A percentile compares a stretch with the other conserved stretches of the same genome.
Evolutionary conservation across 345 rosid genomes (phyloP).

Genomic region (Syzygium aromaticum): DNA sequence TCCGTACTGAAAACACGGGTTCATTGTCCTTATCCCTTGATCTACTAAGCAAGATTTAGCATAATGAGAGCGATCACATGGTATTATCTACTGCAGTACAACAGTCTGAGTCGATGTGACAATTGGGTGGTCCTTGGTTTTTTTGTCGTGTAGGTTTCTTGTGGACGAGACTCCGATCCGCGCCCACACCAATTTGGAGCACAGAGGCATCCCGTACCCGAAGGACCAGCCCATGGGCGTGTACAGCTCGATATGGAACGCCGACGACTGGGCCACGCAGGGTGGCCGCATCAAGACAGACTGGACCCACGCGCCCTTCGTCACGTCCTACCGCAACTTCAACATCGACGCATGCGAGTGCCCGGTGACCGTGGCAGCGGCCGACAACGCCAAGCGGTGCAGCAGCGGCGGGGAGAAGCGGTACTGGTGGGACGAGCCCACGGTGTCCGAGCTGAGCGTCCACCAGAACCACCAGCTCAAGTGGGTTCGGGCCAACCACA

Average conservation of each 20-base stretch:
- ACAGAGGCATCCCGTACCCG: constrained; percentile 78
- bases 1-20: neutral
- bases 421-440: constrained; percentile 95
- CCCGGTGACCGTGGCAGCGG: constrained; percentile 25
- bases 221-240: constrained; percentile 97
- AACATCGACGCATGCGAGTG: constrained; percentile 79
- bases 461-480: constrained; percentile 95
- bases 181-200: constrained; percentile 79
- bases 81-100: neutral
- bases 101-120: neutral
- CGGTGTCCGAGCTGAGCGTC: constrained; percentile 51
- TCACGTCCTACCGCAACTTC: constrained; percentile 76
- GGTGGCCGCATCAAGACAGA: constrained; percentile 95
- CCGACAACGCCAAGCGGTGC: constrained; percentile 45
- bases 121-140: neutral
- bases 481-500: constrained; percentile 90
- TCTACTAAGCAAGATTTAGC: neutral
- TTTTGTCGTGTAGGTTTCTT: constrained; percentile 43
- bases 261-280: constrained; percentile 99
- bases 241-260: constrained; percentile 98
- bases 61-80: neutral
- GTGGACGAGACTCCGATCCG: constrained; percentile 83
- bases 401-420: constrained; percentile 48
- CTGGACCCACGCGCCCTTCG: constrained; percentile 92
- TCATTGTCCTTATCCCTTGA: neutral